Conservation (phyloP, 1,284 basidiomycete species). For the Leccinum pachyderme region DNA sequence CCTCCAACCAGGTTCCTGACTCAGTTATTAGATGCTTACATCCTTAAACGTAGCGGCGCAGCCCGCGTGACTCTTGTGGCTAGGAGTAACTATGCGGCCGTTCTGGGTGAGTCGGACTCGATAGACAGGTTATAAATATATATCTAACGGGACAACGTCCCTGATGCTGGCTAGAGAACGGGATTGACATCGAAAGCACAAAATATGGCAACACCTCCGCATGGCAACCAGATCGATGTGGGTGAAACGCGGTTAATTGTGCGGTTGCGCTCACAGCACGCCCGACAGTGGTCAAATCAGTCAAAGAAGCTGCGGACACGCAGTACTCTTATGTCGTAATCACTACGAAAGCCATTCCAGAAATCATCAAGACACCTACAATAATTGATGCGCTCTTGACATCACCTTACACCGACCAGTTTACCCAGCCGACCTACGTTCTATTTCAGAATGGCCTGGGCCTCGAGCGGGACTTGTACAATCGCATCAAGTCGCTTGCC, state of each 20-base stretch:
- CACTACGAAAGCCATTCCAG: conserved; percentile 74
- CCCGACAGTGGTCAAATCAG: conserved; percentile 51
- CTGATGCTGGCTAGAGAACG: conserved; percentile 36
- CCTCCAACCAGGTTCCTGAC: not conserved
- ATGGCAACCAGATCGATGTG: conserved; percentile 66
- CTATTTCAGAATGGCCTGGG: conserved; percentile 78
- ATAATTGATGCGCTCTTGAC: conserved; percentile 61
- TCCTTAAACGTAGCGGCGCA: conserved; percentile 60
- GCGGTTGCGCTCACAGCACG: not conserved
- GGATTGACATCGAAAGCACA: conserved; percentile 55
- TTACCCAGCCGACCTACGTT: conserved; percentile 60
- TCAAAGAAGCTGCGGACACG: conserved; percentile 58
- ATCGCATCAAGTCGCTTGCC: conserved; percentile 44
- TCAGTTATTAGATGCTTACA: conserved; percentile 50
- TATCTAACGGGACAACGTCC: not conserved
- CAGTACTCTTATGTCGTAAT: conserved; percentile 67
- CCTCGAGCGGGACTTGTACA: conserved; percentile 67
- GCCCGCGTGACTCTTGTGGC: conserved; percentile 75
- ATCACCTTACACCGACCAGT: conserved; percentile 44
- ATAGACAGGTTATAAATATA: too few species aligned
- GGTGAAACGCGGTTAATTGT: conserved; percentile 20
- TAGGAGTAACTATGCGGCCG: conserved; percentile 65
- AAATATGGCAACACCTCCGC: conserved; percentile 57
- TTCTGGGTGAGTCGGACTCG: conserved; percentile 42
- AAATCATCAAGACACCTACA: conserved; percentile 54